Conservation (phyloP, 768 basidiomycete genomes). For the Cyathus striatus region DNA sequence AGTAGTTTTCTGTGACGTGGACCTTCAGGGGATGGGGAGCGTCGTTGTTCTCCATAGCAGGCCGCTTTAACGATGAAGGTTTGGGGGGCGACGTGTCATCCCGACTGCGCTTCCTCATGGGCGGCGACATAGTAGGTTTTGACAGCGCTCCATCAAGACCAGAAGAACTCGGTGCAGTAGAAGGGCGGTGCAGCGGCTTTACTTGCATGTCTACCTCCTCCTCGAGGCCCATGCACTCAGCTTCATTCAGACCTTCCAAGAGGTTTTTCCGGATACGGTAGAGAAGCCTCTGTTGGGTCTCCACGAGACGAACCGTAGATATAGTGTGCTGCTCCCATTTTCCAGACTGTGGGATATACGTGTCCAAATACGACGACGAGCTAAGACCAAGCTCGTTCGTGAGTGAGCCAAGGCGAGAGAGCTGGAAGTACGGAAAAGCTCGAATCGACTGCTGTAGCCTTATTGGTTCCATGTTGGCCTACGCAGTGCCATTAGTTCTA, state of each 20-base stretch:
- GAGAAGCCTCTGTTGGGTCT: constrained; percentile 54
- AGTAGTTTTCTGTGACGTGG: constrained; percentile 26
- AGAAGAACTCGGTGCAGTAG: constrained; percentile 5
- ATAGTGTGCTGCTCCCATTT: constrained; percentile 70
- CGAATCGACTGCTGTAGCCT: constrained; percentile 52
- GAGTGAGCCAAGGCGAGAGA: constrained; percentile 47
- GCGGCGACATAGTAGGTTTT: constrained; percentile 1
- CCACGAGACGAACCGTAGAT: constrained; percentile 52
- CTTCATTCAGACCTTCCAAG: constrained; percentile 50
- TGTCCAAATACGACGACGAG: constrained; percentile 51
- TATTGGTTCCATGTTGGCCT: constrained; percentile 52
- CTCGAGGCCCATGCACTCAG: constrained; percentile 49
- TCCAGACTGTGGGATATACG: constrained; percentile 45
- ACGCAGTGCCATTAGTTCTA: constrained; percentile 4
- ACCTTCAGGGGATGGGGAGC: constrained; percentile 14
- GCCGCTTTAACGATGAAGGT: constrained; percentile 14
- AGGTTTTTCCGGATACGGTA: constrained; percentile 59
- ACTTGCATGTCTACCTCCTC: constrained; percentile 40
- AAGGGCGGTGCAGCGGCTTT: constrained; percentile 6
- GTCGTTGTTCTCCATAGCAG: constrained; percentile 11
- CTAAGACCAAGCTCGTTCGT: constrained; percentile 51
- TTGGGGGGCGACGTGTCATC: constrained; percentile 3
- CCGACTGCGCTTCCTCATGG: constrained; percentile 1
- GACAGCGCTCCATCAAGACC: no score
- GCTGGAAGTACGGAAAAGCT: constrained; percentile 62